phyloP scores from a whole-genome alignment of 2,329 filamentous ascomycete genomes.

The Hymenoscyphus infarciens region DNA sequence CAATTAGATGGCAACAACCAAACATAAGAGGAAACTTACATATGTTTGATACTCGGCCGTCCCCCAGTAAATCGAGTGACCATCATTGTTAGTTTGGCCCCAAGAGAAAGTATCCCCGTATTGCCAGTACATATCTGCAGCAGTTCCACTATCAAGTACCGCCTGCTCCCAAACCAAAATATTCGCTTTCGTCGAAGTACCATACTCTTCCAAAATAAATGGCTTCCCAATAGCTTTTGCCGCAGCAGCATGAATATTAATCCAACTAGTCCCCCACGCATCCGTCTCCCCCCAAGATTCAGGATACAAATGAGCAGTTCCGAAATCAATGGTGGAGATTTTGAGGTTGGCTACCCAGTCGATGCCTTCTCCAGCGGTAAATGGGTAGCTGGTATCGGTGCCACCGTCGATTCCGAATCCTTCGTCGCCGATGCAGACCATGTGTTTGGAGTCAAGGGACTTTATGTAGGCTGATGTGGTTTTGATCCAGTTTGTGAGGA shows the following conservation, averaged over 20 bases:
- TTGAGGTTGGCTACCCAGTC: slow-evolving; percentile 46
- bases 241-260: slow-evolving; percentile 41
- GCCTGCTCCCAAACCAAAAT: slow-evolving; percentile 25
- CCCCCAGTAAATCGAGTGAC: not conserved
- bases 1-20: slow-evolving; percentile 4
- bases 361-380: slow-evolving; percentile 39
- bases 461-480: slow-evolving; percentile 61
- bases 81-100: slow-evolving; percentile 6
- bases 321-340: slow-evolving; percentile 49
- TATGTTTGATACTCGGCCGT: slow-evolving; percentile 8
- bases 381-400: slow-evolving; percentile 40
- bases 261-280: slow-evolving; percentile 46
- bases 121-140: slow-evolving; percentile 35
- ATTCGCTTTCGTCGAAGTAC: slow-evolving; percentile 21
- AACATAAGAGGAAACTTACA: slow-evolving; percentile 2
- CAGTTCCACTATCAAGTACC: slow-evolving; percentile 23
- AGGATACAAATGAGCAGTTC: slow-evolving; percentile 52
- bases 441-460: slow-evolving; percentile 55
- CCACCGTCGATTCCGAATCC: slow-evolving; percentile 42
- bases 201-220: slow-evolving; percentile 41
- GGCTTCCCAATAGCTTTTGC: slow-evolving; percentile 40
- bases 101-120: slow-evolving; percentile 26
- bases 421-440: slow-evolving; percentile 63
- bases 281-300: slow-evolving; percentile 38
- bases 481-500: slow-evolving; percentile 56